Evolutionary conservation across 495 filamentous ascomycete genomes (phyloP), one percentile per base, ranked within the genome.

Genomic region (Tuber microsphaerosporum): DNA sequence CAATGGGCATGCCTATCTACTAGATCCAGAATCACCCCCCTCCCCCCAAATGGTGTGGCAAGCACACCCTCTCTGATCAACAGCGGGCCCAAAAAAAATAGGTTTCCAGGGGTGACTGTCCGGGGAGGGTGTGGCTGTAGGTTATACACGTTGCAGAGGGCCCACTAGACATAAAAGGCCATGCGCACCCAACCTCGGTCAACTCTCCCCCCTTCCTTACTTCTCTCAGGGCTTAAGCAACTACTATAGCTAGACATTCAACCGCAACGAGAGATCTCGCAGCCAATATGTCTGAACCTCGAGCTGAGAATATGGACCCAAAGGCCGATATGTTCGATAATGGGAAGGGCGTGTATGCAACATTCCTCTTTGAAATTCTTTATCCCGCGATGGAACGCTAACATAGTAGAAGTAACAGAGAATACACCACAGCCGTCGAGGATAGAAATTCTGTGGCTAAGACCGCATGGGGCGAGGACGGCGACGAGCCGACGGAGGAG

Each of bases 401-500:
- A 61, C n/a, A 61, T 8, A 12, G n/a, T 16, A 14, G 26, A 26
- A 61, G 12, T 12, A 61, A 31, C 3, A 31, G 51, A 16, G n/a
- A 12, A 16, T 20, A 51, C 22, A 7, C 20, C 5, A 8, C 51
- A 26, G 51, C 51, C 51, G 12, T n/a, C 14, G 51, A 61, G 2
- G 51, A 61, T 31, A n/a, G 51, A 31, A 61, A 31, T n/a, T 61
- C n/a, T n/a, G 12, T 61, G 12, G 26, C 51, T 16, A 31, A n/a
- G 51, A 10, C n/a, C 12, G 2, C 51, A 31, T 61, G n/a, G n/a
- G 51, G 51, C 1, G 81, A 84, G 71, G 77, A 77, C n/a, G 82
- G 70, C 16, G 73, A 73, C 8, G 74, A 79, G 42, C 79, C 80
- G 42, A 83, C 81, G 26, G 75, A 80, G n/a, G 71, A 80, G 22